phyloP scores from a whole-genome alignment of 768 basidiomycete genomes.

The Baorangia bicolor region DNA sequence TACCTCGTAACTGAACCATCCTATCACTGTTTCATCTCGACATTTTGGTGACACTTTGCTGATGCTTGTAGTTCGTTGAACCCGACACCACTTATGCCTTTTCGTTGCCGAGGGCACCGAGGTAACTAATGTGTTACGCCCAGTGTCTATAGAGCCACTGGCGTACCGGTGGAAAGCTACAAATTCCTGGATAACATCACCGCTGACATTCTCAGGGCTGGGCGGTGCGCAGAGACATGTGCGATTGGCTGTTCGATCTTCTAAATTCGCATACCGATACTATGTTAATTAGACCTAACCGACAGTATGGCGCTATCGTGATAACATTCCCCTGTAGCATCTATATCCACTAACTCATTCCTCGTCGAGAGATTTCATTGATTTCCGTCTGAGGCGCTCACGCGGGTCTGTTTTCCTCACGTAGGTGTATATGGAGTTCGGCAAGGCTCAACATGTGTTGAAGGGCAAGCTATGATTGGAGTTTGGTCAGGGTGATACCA shows the following conservation, averaged over 20 bases:
- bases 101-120: not conserved
- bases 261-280: too few species aligned
- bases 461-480: too few species aligned
- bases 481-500: too few species aligned
- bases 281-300: not conserved
- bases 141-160: not conserved
- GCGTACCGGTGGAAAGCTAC: not conserved
- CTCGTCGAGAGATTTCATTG: not conserved
- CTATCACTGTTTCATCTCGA: slow-evolving; percentile 2
- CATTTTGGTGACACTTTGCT: not conserved
- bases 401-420: too few species aligned
- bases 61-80: not conserved
- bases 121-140: not conserved
- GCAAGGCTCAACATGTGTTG: too few species aligned
- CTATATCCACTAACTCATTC: not conserved
- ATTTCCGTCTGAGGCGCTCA: too few species aligned
- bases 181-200: not conserved
- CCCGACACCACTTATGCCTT: not conserved
- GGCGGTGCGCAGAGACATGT: not conserved
- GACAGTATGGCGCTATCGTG: not conserved
- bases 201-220: not conserved
- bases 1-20: not conserved
- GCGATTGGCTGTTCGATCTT: not conserved
- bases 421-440: too few species aligned
- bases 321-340: not conserved